Conservation (phyloP, 2,329 filamentous ascomycete genomes). For the Drechslera avenae region DNA sequence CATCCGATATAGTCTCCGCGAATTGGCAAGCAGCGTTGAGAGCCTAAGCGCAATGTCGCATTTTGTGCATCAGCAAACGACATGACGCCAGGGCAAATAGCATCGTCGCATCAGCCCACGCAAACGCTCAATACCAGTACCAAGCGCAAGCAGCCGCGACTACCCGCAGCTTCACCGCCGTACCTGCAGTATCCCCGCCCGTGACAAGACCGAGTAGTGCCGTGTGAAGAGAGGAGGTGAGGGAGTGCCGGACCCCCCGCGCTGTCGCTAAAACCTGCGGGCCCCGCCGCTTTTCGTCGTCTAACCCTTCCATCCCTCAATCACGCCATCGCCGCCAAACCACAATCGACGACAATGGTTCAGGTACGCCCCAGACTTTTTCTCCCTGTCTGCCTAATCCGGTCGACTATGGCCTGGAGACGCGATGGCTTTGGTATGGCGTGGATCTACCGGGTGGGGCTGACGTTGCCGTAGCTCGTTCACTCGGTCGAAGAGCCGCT, state of each 20-base stretch:
- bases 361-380: conserved; percentile 28
- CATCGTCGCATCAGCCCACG: neutral
- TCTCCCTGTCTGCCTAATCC: conserved; percentile 19
- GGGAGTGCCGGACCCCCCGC: conserved; percentile 1
- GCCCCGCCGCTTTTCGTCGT: conserved; percentile 16
- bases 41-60: neutral
- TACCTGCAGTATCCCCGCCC: no score
- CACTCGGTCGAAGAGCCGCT: conserved; percentile 54
- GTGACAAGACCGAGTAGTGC: no score
- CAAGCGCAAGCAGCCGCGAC: no score
- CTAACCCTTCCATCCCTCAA: conserved; percentile 27
- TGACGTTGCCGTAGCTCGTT: conserved; percentile 41
- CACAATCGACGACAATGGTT: conserved; percentile 30
- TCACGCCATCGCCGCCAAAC: conserved; percentile 39
- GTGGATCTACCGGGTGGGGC: conserved; percentile 2
- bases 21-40: neutral
- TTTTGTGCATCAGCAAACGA: neutral
- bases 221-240: no score
- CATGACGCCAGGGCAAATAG: neutral
- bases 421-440: neutral
- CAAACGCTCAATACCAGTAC: no score
- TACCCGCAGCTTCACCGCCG: no score
- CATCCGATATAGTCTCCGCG: no score
- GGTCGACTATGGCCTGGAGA: conserved; percentile 22
- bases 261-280: conserved; percentile 20